Evolutionary conservation across 352 stramenopile species (phyloP), one percentile per base, ranked within the genome.

Genomic region (Globisporangium cylindrosporum): DNA sequence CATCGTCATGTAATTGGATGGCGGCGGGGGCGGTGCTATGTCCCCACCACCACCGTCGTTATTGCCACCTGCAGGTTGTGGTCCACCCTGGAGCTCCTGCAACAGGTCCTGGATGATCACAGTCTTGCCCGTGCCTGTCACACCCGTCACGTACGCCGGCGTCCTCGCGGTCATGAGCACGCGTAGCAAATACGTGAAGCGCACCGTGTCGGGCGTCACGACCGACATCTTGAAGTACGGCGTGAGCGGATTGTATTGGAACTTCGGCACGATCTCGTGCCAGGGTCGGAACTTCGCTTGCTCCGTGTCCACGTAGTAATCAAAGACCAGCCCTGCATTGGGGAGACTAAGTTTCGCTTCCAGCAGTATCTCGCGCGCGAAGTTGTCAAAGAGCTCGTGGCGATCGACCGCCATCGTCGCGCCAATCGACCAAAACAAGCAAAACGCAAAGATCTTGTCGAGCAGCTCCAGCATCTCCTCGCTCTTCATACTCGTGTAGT

Each of bases 361-460:
- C 3, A 68, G 71, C 34, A 89, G 74, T 10, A 88, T 62, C 34
- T 89, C 76, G 0, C 93, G 88, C 12, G 90, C 63, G 53, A 91
- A 98, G 14, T 58, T 72, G 64, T 98, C 88, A 62, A 98, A 94
- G 14, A 77, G 73, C 18, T 90, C 79, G 25, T 96, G 81, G 0
- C 77, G 86, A n/a, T 86, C 78, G 25, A 71, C 51, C 25, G 92
- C 90, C 70, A 97, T 93, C 2, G 91, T 97, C 18, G 84, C 87
- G 8, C 91, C 89, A 5, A 98, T 58, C 5, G 88, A 97, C 94
- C 93, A 98, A n/a, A 98, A 82, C 14, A 98, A 70, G 4, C 86
- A 81, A 38, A 97, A 98, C 14, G 92, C 75, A 58, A 98, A 98
- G 8, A 97, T 60, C 62, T 91, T 91, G 64, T 90, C 79, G 22